Evolutionary conservation across 2,329 filamentous ascomycete species (phyloP).

Genomic region (Aspergillus oerlinghausenensis): DNA sequence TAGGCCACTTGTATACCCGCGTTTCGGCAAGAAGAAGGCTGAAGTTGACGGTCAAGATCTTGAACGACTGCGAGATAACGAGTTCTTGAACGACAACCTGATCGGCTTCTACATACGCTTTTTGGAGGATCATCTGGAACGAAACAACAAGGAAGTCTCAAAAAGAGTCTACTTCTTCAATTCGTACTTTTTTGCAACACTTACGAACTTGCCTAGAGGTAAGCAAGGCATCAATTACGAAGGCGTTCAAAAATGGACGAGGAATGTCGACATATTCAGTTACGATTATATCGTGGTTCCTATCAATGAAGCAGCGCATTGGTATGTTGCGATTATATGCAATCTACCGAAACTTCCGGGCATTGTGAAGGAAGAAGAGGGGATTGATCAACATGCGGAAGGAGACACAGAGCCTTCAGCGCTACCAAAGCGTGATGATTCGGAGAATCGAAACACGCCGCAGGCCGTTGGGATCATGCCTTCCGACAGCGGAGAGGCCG

Average conservation of each 20-base stretch:
- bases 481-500: background rate
- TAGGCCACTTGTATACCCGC: conserved; percentile 43
- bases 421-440: conserved; percentile 15
- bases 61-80: conserved; percentile 69
- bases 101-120: conserved; percentile 82
- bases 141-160: conserved; percentile 51
- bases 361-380: conserved; percentile 4
- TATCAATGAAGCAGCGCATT: conserved; percentile 81
- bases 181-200: conserved; percentile 80
- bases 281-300: conserved; percentile 90
- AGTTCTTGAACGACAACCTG: conserved; percentile 89
- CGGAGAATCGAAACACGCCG: conserved; percentile 28
- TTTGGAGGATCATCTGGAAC: conserved; percentile 58
- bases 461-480: conserved; percentile 4
- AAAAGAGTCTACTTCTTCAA: conserved; percentile 82
- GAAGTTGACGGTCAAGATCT: conserved; percentile 49
- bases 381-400: conserved; percentile 3
- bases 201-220: conserved; percentile 57
- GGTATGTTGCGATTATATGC: conserved; percentile 94
- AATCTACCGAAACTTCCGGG: conserved; percentile 66
- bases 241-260: conserved; percentile 81
- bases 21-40: conserved; percentile 43
- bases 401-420: conserved; percentile 8
- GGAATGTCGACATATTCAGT: conserved; percentile 74
- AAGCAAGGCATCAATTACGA: conserved; percentile 69